Evolutionary conservation across 306 rosid genomes (phyloP), one percentile per base, ranked within the genome.

Genomic region (Hippophae gyantsensis): DNA sequence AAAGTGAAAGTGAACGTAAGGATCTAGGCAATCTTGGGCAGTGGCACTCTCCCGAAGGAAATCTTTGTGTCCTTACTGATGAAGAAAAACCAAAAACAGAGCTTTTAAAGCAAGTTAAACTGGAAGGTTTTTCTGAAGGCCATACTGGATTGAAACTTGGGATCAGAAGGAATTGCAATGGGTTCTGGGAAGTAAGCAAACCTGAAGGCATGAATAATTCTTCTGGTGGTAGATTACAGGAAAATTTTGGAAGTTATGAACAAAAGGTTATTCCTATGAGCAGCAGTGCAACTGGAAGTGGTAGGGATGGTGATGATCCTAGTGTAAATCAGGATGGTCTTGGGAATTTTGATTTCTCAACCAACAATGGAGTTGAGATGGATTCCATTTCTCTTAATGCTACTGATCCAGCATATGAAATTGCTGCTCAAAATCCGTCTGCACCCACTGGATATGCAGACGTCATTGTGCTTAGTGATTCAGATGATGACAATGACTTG

Each of bases 261-360:
- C 85, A 71, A 56, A 87, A 85, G 61, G 76, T 85, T 72, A 83
- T 87, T 68, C 95, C 92, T 55, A 92, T 88, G 99, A 85, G 93
- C 81, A 92, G 99, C 79, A 88, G 95, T 73, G 88, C 82, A 74
- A 80, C 96, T 5, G 96, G 78, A 70, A 92, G 93, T 74, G 86
- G 94, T 44, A 69, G 77, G 75, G 95, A 86, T 74, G 94, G 88
- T 67, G 99, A 92, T 61, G 99, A 92, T 79, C 85, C 78, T 6
- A 92, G 99, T n/a, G 89, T 92, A 57, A 92, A 92, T 74, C 99
- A 92, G 73, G 92, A 81, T 55, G 93, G 78, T 49, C 84, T 77
- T 63, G 82, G 75, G 58, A 70, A 85, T 62, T 68, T 78, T 70
- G 96, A 85, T 67, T 78, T 76, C 72, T 73, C 83, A 56, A 53